Conservation (phyloP, 345 rosid genomes). For the Populus deltoides region DNA sequence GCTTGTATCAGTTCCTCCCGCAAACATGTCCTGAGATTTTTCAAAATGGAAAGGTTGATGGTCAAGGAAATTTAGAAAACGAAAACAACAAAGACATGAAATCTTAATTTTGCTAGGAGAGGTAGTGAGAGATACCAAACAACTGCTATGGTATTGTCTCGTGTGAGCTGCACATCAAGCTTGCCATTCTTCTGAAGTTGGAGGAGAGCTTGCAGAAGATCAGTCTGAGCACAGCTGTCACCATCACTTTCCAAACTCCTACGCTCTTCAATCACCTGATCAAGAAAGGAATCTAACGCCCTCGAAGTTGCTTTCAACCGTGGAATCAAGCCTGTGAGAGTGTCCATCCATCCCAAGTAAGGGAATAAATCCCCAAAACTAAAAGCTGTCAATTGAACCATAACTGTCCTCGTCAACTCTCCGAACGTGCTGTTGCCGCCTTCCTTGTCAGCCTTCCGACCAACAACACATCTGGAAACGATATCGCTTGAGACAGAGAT, state of each 20-base stretch:
- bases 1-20: slow-evolving; percentile 31
- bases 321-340: slow-evolving; percentile 7
- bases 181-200: neutral
- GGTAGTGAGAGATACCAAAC: neutral
- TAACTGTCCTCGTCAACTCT: neutral
- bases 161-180: neutral
- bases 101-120: neutral
- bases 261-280: slow-evolving; percentile 25
- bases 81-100: neutral
- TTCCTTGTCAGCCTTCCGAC: slow-evolving; percentile 20
- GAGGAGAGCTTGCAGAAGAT: slow-evolving; percentile 15
- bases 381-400: slow-evolving; percentile 2
- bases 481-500: slow-evolving; percentile 7
- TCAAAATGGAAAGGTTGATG: neutral
- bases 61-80: neutral
- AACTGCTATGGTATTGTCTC: slow-evolving; percentile 2
- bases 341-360: slow-evolving; percentile 18
- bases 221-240: neutral
- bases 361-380: slow-evolving; percentile 9
- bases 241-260: neutral
- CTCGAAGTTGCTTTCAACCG: slow-evolving; percentile 1
- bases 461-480: slow-evolving; percentile 15
- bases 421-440: slow-evolving; percentile 11
- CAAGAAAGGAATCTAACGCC: slow-evolving; percentile 6
- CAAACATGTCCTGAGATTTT: slow-evolving; percentile 28